These are phyloP conservation scores for Phialocephala subalpina DNA, from an alignment of 2,329 filamentous ascomycete genomes.

Conservation along the genomic window DNA sequence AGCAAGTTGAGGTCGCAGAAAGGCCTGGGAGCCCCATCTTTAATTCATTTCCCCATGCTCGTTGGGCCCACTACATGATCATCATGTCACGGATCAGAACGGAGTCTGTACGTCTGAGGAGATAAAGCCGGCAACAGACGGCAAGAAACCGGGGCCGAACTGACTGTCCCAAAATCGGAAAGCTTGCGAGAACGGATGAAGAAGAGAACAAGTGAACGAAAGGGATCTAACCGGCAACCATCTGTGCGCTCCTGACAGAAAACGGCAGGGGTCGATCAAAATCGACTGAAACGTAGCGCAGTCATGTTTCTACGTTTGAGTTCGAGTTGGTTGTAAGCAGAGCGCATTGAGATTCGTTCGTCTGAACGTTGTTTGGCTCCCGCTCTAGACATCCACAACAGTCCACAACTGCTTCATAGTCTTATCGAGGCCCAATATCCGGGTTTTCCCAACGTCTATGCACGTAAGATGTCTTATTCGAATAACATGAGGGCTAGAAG, in stretches of 20 bases:
- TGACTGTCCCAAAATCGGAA: conserved; percentile 14
- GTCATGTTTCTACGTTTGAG: conserved; percentile 15
- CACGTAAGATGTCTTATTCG: background rate
- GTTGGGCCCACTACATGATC: background rate
- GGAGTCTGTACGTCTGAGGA: conserved; percentile 6
- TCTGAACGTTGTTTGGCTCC: background rate
- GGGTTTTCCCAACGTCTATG: background rate
- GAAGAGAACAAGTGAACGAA: conserved; percentile 4
- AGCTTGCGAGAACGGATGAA: conserved; percentile 19
- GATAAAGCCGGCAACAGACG: background rate
- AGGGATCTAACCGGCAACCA: conserved; percentile 9
- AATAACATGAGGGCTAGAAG: no score
- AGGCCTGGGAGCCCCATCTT: background rate
- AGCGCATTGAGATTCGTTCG: background rate
- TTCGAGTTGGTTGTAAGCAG: conserved; percentile 3
- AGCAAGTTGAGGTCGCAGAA: background rate
- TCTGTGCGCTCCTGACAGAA: conserved; percentile 14
- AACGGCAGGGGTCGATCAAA: conserved; percentile 8
- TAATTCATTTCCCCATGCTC: background rate
- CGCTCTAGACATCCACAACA: background rate
- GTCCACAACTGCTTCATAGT: background rate
- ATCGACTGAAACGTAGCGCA: conserved; percentile 11
- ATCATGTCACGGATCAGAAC: conserved; percentile 1
- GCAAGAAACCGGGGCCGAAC: background rate
- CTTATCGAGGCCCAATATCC: background rate